phyloP scores from a whole-genome alignment of 371 early-diverging fungal species.

The Synchytrium microbalum region DNA sequence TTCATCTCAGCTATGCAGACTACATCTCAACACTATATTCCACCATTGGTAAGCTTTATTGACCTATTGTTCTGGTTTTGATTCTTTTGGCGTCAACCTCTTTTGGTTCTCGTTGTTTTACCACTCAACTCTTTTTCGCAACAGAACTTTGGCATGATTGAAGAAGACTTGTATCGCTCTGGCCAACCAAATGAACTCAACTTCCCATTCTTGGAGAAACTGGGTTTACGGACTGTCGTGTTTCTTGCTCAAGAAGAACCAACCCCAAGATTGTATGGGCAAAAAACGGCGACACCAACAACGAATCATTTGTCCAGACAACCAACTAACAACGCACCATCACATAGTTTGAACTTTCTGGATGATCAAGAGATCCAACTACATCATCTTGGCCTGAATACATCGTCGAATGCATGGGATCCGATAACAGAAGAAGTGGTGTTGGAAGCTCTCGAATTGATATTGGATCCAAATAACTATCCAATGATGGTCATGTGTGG shows the following conservation, averaged over 20 bases:
- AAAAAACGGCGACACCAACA: not conserved
- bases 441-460: conserved; percentile 77
- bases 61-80: not conserved
- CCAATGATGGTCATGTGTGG: conserved; percentile 97
- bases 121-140: not conserved
- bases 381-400: conserved; percentile 72
- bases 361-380: conserved; percentile 93
- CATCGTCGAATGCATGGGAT: conserved; percentile 85
- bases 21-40: conserved; percentile 72
- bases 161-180: conserved; percentile 91
- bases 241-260: conserved; percentile 96
- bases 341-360: conserved; percentile 77
- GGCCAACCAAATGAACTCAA: conserved; percentile 97
- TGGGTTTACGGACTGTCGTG: conserved; percentile 82
- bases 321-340: no score
- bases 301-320: no score
- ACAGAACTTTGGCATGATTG: conserved; percentile 93
- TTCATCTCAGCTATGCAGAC: no score
- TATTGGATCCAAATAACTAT: conserved; percentile 81
- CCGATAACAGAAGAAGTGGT: conserved; percentile 94
- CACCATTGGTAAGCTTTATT: conserved; percentile 54
- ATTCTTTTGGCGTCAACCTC: not conserved
- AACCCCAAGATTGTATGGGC: conserved; percentile 74
- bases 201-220: conserved; percentile 92
- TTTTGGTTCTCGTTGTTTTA: not conserved